phyloP scores from a whole-genome alignment of 1,284 basidiomycete genomes.

The Moesziomyces antarcticus region DNA sequence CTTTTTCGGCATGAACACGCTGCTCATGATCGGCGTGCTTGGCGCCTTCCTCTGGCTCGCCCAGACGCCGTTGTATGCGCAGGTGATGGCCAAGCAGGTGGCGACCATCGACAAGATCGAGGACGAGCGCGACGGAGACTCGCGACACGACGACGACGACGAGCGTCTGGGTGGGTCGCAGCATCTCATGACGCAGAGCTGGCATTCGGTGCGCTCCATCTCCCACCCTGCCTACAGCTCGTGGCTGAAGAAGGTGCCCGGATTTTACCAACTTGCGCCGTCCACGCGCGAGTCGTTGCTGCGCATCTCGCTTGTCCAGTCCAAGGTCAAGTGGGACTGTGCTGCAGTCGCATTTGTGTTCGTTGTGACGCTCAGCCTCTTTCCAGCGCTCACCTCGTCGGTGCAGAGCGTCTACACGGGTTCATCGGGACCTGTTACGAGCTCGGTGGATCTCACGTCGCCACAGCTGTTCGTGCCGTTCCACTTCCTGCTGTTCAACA shows the following conservation, averaged over 20 bases:
- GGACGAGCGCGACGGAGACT: constrained; percentile 15
- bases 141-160: constrained; percentile 14
- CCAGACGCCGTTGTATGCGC: constrained; percentile 35
- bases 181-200: constrained; percentile 40
- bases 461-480: constrained; percentile 60
- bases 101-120: constrained; percentile 44
- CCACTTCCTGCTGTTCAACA: constrained; percentile 62
- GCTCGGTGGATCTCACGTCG: constrained; percentile 38
- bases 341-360: constrained; percentile 44
- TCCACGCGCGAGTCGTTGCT: constrained; percentile 41
- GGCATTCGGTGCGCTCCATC: constrained; percentile 45
- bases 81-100: constrained; percentile 51
- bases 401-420: constrained; percentile 51
- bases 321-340: constrained; percentile 48
- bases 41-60: constrained; percentile 41
- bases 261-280: constrained; percentile 32
- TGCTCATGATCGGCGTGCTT: constrained; percentile 41
- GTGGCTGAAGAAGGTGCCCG: constrained; percentile 38
- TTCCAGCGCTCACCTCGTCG: constrained; percentile 57
- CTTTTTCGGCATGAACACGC: constrained; percentile 48
- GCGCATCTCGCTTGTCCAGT: constrained; percentile 47
- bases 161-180: constrained; percentile 9
- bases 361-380: constrained; percentile 54
- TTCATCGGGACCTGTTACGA: constrained; percentile 2
- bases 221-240: constrained; percentile 43